These are phyloP conservation scores for Chloromonas sp. DNA, from an alignment of 163 green algal genomes.

Conservation along the genomic window DNA sequence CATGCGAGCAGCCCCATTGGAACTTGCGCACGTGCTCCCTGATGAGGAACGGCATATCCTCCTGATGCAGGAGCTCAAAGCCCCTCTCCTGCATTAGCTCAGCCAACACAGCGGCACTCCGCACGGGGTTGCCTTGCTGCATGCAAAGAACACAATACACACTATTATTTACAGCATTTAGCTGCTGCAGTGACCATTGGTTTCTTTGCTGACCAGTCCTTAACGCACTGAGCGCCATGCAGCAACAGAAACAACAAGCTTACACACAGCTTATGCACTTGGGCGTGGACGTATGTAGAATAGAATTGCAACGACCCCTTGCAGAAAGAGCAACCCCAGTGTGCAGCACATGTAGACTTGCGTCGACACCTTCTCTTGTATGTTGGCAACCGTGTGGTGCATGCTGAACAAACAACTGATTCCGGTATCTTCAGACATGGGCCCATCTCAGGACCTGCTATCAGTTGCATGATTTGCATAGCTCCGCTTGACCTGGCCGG, in stretches of 20 bases:
- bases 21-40: constrained; percentile 69
- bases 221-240: neutral
- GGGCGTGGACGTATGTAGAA: too few relatives aligned
- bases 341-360: too few relatives aligned
- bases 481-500: too few relatives aligned
- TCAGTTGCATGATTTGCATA: too few relatives aligned
- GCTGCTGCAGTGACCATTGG: neutral
- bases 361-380: too few relatives aligned
- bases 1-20: constrained; percentile 58
- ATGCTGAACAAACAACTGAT: too few relatives aligned
- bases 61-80: constrained; percentile 50
- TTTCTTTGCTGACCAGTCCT: neutral
- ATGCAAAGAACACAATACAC: neutral
- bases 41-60: constrained; percentile 71
- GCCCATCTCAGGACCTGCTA: too few relatives aligned
- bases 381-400: too few relatives aligned
- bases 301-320: too few relatives aligned
- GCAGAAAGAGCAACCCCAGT: too few relatives aligned
- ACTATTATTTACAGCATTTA: too few relatives aligned
- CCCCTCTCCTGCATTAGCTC: constrained; percentile 22
- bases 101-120: neutral
- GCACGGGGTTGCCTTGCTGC: constrained; percentile 2
- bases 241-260: constrained; percentile 1
- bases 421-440: too few relatives aligned
- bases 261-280: neutral